Conservation (phyloP, 78 protist species). For the Dictyostelium capitatum region DNA sequence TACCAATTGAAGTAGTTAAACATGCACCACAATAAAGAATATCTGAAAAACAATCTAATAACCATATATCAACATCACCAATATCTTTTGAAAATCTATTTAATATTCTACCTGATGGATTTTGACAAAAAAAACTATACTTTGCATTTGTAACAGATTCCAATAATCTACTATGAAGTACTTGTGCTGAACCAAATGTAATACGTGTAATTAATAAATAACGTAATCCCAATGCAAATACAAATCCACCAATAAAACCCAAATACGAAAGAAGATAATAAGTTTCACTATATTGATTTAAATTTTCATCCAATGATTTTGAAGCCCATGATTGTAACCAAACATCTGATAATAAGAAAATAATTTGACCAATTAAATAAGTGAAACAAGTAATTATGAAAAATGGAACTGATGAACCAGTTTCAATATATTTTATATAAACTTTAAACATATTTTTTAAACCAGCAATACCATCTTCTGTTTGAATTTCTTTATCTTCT, state of each 20-base stretch:
- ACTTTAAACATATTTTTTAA: neutral
- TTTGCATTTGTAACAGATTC: slow-evolving; percentile 67
- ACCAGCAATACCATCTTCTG: slow-evolving; percentile 2
- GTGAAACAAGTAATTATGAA: neutral
- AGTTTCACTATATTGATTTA: neutral
- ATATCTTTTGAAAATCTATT: slow-evolving; percentile 95
- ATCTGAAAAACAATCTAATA: slow-evolving; percentile 34
- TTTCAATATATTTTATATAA: neutral
- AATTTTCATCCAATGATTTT: neutral
- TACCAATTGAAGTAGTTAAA: slow-evolving; percentile 21
- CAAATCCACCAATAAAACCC: neutral
- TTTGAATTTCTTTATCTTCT: neutral
- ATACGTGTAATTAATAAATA: neutral
- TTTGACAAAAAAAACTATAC: slow-evolving; percentile 95
- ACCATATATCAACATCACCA: slow-evolving; percentile 50
- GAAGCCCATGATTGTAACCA: slow-evolving; percentile 45
- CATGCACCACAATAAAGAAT: slow-evolving; percentile 36
- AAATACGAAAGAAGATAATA: neutral
- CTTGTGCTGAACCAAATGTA: neutral
- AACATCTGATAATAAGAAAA: slow-evolving; percentile 37
- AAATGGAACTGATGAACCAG: slow-evolving; percentile 25
- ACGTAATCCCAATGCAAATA: neutral
- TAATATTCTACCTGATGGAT: slow-evolving; percentile 96
- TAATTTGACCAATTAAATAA: slow-evolving; percentile 36
- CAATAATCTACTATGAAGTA: slow-evolving; percentile 6